Evolutionary conservation across 352 stramenopile species (phyloP).

Genomic region (Phytophthora pisi): DNA sequence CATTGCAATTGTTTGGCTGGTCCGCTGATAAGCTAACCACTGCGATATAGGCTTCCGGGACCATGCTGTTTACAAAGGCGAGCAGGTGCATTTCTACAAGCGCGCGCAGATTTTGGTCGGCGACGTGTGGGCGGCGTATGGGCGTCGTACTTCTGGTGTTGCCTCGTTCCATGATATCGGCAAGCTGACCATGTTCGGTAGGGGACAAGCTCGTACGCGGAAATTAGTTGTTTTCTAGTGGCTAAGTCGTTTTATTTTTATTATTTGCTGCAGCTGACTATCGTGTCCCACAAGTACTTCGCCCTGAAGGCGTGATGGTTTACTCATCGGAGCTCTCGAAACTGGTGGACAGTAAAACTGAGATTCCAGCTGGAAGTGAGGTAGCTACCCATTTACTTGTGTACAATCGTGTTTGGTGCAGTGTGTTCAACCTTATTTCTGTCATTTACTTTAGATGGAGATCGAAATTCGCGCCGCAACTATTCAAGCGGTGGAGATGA

Average conservation of each 20-base stretch:
- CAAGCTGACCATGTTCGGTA: slow-evolving; percentile 90
- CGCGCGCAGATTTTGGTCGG: slow-evolving; percentile 89
- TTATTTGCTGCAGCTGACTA: slow-evolving; percentile 71
- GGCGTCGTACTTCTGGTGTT: slow-evolving; percentile 46
- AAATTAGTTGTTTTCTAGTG: neutral
- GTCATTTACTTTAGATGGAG: neutral
- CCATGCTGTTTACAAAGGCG: slow-evolving; percentile 79
- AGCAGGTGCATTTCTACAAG: slow-evolving; percentile 91
- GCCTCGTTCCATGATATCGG: slow-evolving; percentile 82
- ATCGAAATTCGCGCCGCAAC: slow-evolving; percentile 54
- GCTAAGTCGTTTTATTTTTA: neutral
- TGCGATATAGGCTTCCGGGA: slow-evolving; percentile 70
- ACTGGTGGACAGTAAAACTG: slow-evolving; percentile 59
- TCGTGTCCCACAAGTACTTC: slow-evolving; percentile 83
- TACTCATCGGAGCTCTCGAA: slow-evolving; percentile 56
- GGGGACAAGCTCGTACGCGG: neutral
- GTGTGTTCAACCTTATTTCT: neutral
- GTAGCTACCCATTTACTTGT: slow-evolving; percentile 26
- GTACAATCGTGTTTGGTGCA: too few species aligned
- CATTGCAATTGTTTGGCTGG: neutral
- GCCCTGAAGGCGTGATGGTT: slow-evolving; percentile 68
- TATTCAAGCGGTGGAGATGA: slow-evolving; percentile 81
- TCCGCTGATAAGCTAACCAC: neutral
- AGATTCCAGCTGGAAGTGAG: slow-evolving; percentile 69
- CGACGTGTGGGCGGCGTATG: slow-evolving; percentile 89